A percentile compares a stretch with the other conserved stretches of the same genome.
phyloP scores from a whole-genome alignment of 169 alveolate species.

The Plasmodium vinckei region DNA sequence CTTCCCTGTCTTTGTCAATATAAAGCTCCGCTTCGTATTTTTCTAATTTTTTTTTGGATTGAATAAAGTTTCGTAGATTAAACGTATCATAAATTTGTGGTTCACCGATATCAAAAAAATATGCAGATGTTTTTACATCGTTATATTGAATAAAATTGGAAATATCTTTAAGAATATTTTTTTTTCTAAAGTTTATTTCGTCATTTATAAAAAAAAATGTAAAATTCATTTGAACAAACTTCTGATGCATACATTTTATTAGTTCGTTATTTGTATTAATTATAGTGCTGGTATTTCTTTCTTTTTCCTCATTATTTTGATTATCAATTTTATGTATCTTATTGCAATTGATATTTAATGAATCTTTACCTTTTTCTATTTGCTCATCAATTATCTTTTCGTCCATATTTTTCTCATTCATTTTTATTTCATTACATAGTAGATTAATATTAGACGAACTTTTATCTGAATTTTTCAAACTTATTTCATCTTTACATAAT shows the following conservation, averaged over 20 bases:
- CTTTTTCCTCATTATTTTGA: neutral
- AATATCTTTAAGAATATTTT: constrained; percentile 17
- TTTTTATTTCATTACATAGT: neutral
- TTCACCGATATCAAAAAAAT: constrained; percentile 44
- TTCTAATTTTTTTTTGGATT: constrained; percentile 27
- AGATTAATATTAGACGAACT: neutral
- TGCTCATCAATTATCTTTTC: neutral
- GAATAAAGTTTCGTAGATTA: constrained; percentile 21
- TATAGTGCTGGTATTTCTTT: constrained; percentile 4
- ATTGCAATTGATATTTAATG: constrained; percentile 2
- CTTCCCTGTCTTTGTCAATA: constrained; percentile 15
- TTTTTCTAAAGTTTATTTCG: constrained; percentile 43
- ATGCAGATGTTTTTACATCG: constrained; percentile 58
- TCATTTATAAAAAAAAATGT: constrained; percentile 52
- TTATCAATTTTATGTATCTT: neutral
- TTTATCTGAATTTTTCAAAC: neutral
- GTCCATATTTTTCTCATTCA: neutral
- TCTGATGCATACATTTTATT: constrained; percentile 18
- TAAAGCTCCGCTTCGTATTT: constrained; percentile 22
- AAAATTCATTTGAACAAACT: constrained; percentile 40
- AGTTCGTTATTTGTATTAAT: constrained; percentile 56
- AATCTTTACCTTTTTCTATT: constrained; percentile 1
- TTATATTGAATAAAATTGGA: constrained; percentile 22
- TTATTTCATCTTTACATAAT: constrained; percentile 20
- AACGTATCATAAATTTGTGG: constrained; percentile 33